phyloP scores from a whole-genome alignment of 2,329 filamentous ascomycete species.

The Trichoderma endophyticum region DNA sequence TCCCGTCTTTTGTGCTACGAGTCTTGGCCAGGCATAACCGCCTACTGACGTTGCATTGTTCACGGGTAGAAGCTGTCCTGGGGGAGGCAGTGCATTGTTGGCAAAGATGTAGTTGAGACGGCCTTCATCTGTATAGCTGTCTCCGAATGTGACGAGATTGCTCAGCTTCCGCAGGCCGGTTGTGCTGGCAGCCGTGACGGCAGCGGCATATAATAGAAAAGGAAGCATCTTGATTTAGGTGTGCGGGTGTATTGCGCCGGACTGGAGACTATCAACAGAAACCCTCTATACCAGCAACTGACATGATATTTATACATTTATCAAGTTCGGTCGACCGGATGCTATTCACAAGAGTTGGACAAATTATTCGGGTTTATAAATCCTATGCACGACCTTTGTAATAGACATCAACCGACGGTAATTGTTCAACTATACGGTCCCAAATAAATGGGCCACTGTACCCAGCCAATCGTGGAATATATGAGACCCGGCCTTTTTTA shows the following conservation, averaged over 20 bases:
- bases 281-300: not conserved
- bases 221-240: not conserved
- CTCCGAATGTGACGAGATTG: constrained; percentile 67
- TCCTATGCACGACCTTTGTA: not conserved
- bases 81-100: constrained; percentile 58
- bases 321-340: not conserved
- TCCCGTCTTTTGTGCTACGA: constrained; percentile 58
- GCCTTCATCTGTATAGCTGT: constrained; percentile 74
- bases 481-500: not conserved
- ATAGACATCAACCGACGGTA: constrained; percentile 8
- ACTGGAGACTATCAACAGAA: not conserved
- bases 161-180: constrained; percentile 25
- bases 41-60: constrained; percentile 58
- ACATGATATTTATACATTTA: not conserved
- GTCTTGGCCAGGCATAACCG: constrained; percentile 66
- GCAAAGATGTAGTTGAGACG: constrained; percentile 63
- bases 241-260: not conserved
- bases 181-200: not conserved
- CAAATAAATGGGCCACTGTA: not conserved
- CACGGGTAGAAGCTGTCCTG: constrained; percentile 48
- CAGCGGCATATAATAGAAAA: not conserved
- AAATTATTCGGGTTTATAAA: not conserved
- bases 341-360: not conserved
- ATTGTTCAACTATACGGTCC: not conserved
- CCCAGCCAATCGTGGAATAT: not conserved